Base-by-base conservation (phyloP, 2,329 filamentous ascomycete genomes). In the Fusarium decemcellulare region DNA sequence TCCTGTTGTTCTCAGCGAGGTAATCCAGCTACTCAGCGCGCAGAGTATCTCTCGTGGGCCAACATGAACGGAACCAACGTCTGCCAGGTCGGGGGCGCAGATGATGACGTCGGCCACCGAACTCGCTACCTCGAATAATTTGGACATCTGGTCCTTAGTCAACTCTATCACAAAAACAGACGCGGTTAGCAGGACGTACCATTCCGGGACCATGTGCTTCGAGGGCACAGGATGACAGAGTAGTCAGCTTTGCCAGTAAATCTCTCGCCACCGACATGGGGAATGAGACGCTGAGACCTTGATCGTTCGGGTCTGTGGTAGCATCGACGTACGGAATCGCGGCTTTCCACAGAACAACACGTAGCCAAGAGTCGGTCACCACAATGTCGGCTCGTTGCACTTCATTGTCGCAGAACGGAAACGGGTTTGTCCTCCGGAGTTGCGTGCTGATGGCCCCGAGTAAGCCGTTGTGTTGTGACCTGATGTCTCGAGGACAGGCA, bases 81-180 rank as follows among this genome's bases (percentile, higher is more conserved):
- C 37, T 9, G 64, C 64, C 3, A 67, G 63, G 6, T 67, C 63
- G 3, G 64, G 64, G 1, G 64, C 64, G 8, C 64, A 67, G 47
- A 67, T 66, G 14, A 67, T 56, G 6, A 67, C 58, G 11, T 67
- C 64, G 5, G 64, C 64, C 6, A 67, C 57, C 0, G 64, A 67
- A 51, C 51, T 67, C 23, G 64, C 63, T 11, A 67, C 63, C n/a
- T 67, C 64, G 29, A 67, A 67, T 7, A 67, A 3, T 37, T 67
- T 67, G 4, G 64, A 59, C 42, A 66, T 59, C 63, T 66, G 4
- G 4, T 29, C 23, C 2, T 15, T 16, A 32, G 6, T 51, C 34
- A 10, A 62, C 14, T 29, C 48, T 42, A 18, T 27, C 9, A 7
- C 18, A 11, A 8, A 8, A 9, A 5, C 3, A 4, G 5, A 23